Percentiles rank a stretch among this genome's conserved stretches.
phyloP scores from a whole-genome alignment of 345 rosid genomes.

The Physaria fendleri region DNA sequence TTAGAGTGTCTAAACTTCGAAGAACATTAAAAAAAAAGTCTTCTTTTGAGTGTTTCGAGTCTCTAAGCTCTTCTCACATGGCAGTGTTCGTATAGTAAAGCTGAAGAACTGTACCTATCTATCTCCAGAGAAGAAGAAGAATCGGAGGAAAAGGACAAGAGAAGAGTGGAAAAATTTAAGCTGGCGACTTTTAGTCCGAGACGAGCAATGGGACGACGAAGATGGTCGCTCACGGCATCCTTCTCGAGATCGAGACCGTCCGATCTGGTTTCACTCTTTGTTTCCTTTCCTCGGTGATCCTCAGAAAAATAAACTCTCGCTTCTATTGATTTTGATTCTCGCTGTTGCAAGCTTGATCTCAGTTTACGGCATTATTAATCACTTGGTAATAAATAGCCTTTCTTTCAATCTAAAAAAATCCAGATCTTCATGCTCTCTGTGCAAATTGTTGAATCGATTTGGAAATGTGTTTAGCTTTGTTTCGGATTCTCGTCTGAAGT shows the following conservation, averaged over 20 bases:
- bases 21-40: neutral
- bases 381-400: conserved; percentile 56
- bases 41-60: neutral
- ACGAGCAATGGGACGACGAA: conserved; percentile 67
- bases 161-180: conserved; percentile 5
- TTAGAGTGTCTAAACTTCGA: conserved; percentile 20
- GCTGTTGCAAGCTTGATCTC: conserved; percentile 62
- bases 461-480: neutral
- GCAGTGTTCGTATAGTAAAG: conserved; percentile 14
- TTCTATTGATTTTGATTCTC: conserved; percentile 41
- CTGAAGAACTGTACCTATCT: conserved; percentile 11
- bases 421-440: neutral
- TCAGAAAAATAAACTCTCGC: conserved; percentile 47
- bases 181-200: conserved; percentile 67
- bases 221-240: conserved; percentile 53
- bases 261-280: conserved; percentile 67
- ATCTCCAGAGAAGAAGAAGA: neutral
- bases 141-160: neutral
- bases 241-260: conserved; percentile 76
- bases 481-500: too few relatives aligned
- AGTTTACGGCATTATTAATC: conserved; percentile 53
- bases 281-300: conserved; percentile 58
- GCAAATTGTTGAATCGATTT: neutral
- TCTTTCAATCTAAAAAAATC: conserved; percentile 12
- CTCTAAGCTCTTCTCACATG: conserved; percentile 28